Conservation (phyloP, 164 flowering plant species). For the Magnolia changhungtana region DNA sequence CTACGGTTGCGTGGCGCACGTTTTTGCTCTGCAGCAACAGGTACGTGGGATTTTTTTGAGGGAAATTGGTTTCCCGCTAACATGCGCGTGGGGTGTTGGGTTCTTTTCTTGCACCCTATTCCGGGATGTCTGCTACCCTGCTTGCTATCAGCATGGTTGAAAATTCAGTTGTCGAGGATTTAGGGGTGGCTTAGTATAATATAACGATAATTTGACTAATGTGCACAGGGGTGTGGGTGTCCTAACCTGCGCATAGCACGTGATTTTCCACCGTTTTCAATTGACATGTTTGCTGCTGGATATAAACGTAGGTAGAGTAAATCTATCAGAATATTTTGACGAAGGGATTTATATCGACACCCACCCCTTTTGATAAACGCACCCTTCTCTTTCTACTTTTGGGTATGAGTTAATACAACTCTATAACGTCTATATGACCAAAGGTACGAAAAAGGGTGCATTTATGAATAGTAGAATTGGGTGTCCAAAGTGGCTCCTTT, state of each 20-base stretch:
- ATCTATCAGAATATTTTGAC: too few species aligned
- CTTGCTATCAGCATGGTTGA: not conserved
- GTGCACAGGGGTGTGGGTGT: too few species aligned
- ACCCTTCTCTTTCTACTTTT: too few species aligned
- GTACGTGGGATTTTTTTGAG: conserved; percentile 23
- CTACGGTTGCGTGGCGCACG: conserved; percentile 87
- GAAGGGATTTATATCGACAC: too few species aligned
- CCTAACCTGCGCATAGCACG: not conserved
- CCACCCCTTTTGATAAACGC: too few species aligned
- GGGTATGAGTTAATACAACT: too few species aligned
- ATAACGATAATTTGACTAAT: not conserved
- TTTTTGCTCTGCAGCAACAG: conserved; percentile 92
- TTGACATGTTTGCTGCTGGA: too few species aligned
- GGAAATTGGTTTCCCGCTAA: not conserved
- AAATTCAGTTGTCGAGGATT: not conserved
- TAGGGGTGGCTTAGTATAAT: not conserved
- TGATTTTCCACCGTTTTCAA: not conserved
- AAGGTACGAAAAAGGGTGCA: not conserved
- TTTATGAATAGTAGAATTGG: too few species aligned
- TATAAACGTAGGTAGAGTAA: too few species aligned
- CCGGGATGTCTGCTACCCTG: not conserved
- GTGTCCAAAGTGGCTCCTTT: too few species aligned
- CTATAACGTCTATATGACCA: too few species aligned
- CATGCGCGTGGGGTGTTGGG: conserved; percentile 1
- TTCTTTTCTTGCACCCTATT: not conserved